These are phyloP conservation scores for Amoebophrya sp. DNA, from an alignment of 169 alveolate genomes.

Conservation along the genomic window DNA sequence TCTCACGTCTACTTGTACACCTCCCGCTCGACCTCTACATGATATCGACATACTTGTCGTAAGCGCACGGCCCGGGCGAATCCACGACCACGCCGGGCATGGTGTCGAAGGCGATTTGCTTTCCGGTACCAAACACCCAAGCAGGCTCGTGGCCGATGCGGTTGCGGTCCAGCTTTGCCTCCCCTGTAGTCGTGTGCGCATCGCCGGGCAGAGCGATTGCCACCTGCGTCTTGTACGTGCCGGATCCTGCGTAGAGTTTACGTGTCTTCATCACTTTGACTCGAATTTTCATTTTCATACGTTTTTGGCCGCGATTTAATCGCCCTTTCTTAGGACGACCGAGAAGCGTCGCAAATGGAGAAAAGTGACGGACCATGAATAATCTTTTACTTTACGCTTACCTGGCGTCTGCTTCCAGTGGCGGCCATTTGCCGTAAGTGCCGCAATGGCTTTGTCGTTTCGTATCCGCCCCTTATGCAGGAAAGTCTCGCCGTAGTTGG, in stretches of 20 bases:
- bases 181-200: neutral
- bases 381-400: no score
- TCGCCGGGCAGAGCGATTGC: neutral
- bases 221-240: neutral
- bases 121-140: neutral
- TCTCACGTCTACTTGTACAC: no score
- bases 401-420: neutral
- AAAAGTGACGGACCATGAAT: no score
- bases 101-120: neutral
- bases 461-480: neutral
- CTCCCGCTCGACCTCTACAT: no score
- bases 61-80: neutral
- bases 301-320: no score
- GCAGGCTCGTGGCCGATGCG: neutral
- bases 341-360: no score
- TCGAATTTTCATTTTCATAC: no score
- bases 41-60: neutral
- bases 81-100: conserved; percentile 1
- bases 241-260: neutral
- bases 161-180: neutral
- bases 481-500: neutral
- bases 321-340: no score
- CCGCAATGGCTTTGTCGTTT: neutral
- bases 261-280: no score
- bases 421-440: neutral